phyloP scores from a whole-genome alignment of 179 eudicot genomes.

The Kewa caespitosa region DNA sequence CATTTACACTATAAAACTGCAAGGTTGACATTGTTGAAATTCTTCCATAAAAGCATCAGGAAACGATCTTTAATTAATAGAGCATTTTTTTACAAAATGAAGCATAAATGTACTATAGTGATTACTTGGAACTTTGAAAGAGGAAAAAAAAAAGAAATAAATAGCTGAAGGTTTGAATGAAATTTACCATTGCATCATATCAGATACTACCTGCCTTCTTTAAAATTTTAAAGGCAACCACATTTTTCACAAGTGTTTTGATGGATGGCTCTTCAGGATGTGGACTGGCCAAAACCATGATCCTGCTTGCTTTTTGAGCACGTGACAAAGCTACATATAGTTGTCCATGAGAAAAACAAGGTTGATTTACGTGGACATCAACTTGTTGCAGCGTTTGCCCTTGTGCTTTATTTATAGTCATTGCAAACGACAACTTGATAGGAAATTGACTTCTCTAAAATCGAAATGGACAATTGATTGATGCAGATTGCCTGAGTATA shows the following conservation, averaged over 20 bases:
- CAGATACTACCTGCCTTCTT: neutral
- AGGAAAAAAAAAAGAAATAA: no score
- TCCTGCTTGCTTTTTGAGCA: neutral
- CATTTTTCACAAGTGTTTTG: neutral
- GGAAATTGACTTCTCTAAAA: conserved; percentile 15
- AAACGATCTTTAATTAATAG: no score
- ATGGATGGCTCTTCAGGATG: neutral
- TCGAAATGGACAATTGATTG: neutral
- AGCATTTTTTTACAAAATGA: no score
- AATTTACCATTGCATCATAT: no score
- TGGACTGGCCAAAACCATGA: neutral
- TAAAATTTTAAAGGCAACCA: neutral
- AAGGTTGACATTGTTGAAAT: no score
- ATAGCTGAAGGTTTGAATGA: no score
- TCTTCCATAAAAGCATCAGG: no score
- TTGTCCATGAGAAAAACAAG: conserved; percentile 17
- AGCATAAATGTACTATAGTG: no score
- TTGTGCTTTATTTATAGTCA: conserved; percentile 12
- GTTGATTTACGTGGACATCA: neutral
- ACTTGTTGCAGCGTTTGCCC: conserved; percentile 13
- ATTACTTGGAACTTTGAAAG: no score
- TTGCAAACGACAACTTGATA: conserved; percentile 16
- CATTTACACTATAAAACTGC: no score
- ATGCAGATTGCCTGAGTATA: neutral
- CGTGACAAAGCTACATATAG: conserved; percentile 17